Evolutionary conservation across 768 basidiomycete species (phyloP), one percentile per base, ranked within the genome.

Genomic region (Tylopilus sp.): DNA sequence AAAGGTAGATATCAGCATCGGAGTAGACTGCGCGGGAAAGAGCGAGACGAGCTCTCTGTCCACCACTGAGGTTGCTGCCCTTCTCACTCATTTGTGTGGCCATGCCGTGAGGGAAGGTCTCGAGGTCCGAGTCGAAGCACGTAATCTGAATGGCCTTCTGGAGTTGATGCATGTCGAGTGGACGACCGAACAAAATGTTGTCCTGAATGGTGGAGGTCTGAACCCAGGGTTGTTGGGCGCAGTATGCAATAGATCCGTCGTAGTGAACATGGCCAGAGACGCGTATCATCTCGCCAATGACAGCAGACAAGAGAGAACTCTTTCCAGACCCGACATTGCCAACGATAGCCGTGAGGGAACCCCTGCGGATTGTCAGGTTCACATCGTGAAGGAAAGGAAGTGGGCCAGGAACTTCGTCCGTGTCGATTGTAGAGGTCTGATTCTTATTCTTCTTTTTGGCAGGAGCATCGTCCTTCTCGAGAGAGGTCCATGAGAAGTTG

Each of bases 81-180:
- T 76, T 76, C 55, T 78, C 76, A 26, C 74, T 77, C 52, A 78
- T 69, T 57, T 78, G 73, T 2, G 77, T 78, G 33, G 64, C 65
- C 56, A 67, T 59, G 21, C 65, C 65, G 33, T 57, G 47, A 3
- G 66, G 63, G 50, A 68, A 63, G 0, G 59, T 57, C 31, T 67
- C 66, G 38, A 67, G 58, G 44, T 67, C 65, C 13, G 61, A 58
- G 31, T 65, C 61, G 22, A 67, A 66, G 28, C 64, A 66, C 5
- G 66, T 65, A 11, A 56, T 60, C 40, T 60, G 53, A 30, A 67
- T 57, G 17, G 66, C 65, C 42, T 48, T 62, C 36, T 69, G 61
- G 40, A 66, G 59, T 22, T 51, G 65, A 23, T 25, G 56, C 36
- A 63, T 43, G 47, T 69, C 51, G 39, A 68, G 50, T 10, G 67